These are phyloP conservation scores for Teratosphaeria nubilosa DNA, from an alignment of 2,329 filamentous ascomycete genomes.

Conservation along the genomic window DNA sequence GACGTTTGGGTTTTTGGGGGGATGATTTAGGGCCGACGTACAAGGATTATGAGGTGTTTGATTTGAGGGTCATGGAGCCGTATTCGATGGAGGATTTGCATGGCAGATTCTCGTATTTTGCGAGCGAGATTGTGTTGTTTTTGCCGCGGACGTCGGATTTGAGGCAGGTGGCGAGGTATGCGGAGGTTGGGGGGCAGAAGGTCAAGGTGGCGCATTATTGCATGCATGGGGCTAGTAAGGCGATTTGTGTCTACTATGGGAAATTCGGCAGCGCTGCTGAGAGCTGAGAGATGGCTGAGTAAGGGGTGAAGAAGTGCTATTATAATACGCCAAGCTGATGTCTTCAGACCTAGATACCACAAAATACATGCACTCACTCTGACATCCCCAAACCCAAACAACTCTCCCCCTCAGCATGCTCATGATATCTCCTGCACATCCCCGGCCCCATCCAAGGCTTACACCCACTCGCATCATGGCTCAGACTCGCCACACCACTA, in stretches of 20 bases:
- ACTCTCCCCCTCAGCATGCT: conserved; percentile 23
- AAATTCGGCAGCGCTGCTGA: not conserved
- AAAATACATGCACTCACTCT: not conserved
- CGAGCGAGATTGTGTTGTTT: conserved; percentile 58
- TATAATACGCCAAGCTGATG: not conserved
- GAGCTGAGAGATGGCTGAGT: not conserved
- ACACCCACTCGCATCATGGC: conserved; percentile 26
- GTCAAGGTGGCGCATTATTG: conserved; percentile 81
- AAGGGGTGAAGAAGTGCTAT: not conserved
- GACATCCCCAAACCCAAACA: conserved; percentile 10
- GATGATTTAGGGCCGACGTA: conserved; percentile 49
- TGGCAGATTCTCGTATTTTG: conserved; percentile 45
- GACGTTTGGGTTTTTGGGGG: not conserved
- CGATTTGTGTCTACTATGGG: conserved; percentile 51
- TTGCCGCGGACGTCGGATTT: conserved; percentile 78
- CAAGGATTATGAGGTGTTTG: conserved; percentile 60
- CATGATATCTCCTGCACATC: conserved; percentile 28
- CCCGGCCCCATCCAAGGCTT: conserved; percentile 29
- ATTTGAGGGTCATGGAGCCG: conserved; percentile 77
- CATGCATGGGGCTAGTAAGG: conserved; percentile 79
- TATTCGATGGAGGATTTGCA: conserved; percentile 61
- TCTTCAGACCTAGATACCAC: not conserved
- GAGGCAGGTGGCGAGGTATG: conserved; percentile 55
- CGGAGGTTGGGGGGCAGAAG: conserved; percentile 37
- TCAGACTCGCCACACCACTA: conserved; percentile 13